Evolutionary conservation across 306 rosid genomes (phyloP).

Genomic region (Sophora flavescens): DNA sequence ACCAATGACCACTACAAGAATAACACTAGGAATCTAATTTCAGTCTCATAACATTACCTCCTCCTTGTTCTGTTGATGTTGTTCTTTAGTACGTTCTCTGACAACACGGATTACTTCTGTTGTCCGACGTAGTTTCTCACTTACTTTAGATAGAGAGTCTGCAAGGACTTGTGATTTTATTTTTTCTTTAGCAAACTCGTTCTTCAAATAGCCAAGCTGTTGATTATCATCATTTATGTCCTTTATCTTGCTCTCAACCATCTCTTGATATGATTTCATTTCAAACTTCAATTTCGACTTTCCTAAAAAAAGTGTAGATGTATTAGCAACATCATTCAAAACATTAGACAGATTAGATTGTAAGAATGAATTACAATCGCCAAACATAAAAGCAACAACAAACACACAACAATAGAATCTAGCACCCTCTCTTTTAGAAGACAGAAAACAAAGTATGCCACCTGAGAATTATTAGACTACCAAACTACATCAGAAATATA

Average conservation of each 20-base stretch:
- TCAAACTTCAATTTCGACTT: constrained; percentile 54
- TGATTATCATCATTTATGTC: constrained; percentile 52
- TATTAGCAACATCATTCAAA: constrained; percentile 20
- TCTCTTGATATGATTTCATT: constrained; percentile 61
- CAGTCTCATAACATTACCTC: constrained; percentile 50
- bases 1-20: constrained; percentile 19
- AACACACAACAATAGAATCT: background rate
- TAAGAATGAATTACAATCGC: background rate
- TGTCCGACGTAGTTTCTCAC: constrained; percentile 54
- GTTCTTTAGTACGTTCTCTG: constrained; percentile 48
- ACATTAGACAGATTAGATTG: background rate
- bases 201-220: constrained; percentile 51
- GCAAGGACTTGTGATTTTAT: constrained; percentile 48
- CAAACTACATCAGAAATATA: background rate
- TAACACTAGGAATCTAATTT: constrained; percentile 3
- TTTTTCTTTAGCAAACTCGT: constrained; percentile 49
- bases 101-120: constrained; percentile 51
- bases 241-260: constrained; percentile 58
- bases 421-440: background rate
- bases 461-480: constrained; percentile 9
- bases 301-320: constrained; percentile 38
- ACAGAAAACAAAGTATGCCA: background rate
- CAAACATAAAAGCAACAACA: background rate
- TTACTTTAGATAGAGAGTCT: constrained; percentile 44
- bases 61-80: constrained; percentile 55